Percentiles rank a stretch among this genome's conserved stretches.
Evolutionary conservation across 108 stramenopile genomes (phyloP).

Genomic region (Discostella stelligeroides): DNA sequence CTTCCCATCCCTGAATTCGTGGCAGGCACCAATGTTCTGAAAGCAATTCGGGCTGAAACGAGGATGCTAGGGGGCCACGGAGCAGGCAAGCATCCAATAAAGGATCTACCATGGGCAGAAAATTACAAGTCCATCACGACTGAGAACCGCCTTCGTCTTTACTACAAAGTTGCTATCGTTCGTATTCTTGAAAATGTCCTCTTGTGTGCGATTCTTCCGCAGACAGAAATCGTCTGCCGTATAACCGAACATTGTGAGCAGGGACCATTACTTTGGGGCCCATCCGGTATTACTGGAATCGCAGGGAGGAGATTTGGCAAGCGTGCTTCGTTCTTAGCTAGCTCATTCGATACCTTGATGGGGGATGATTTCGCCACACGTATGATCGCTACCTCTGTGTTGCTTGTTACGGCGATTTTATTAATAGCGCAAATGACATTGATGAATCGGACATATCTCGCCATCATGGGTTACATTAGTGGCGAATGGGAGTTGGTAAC

Average conservation of each 20-base stretch:
- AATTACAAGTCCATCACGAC: slow-evolving; percentile 58
- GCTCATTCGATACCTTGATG: slow-evolving; percentile 41
- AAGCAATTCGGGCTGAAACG: slow-evolving; percentile 58
- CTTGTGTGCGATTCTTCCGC: slow-evolving; percentile 57
- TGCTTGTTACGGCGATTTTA: slow-evolving; percentile 49
- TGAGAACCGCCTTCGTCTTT: slow-evolving; percentile 71
- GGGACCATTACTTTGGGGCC: slow-evolving; percentile 52
- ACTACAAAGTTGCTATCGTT: slow-evolving; percentile 49
- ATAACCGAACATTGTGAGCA: slow-evolving; percentile 68
- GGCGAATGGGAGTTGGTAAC: slow-evolving; percentile 70
- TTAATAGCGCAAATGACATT: slow-evolving; percentile 64
- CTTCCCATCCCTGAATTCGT: slow-evolving; percentile 78
- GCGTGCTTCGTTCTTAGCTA: slow-evolving; percentile 21
- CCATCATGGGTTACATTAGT: slow-evolving; percentile 69
- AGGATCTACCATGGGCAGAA: slow-evolving; percentile 70
- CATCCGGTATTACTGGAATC: slow-evolving; percentile 58
- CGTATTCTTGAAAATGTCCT: slow-evolving; percentile 61
- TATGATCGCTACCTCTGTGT: slow-evolving; percentile 46
- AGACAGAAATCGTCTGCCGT: slow-evolving; percentile 58
- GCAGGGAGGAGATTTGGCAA: slow-evolving; percentile 42
- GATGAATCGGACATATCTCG: slow-evolving; percentile 70
- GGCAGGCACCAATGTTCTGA: slow-evolving; percentile 69
- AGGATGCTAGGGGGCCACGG: slow-evolving; percentile 32
- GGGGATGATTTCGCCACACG: slow-evolving; percentile 47
- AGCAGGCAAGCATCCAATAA: slow-evolving; percentile 14